phyloP scores from a whole-genome alignment of 2,329 filamentous ascomycete genomes.

The Arthrobotrys megalospora region DNA sequence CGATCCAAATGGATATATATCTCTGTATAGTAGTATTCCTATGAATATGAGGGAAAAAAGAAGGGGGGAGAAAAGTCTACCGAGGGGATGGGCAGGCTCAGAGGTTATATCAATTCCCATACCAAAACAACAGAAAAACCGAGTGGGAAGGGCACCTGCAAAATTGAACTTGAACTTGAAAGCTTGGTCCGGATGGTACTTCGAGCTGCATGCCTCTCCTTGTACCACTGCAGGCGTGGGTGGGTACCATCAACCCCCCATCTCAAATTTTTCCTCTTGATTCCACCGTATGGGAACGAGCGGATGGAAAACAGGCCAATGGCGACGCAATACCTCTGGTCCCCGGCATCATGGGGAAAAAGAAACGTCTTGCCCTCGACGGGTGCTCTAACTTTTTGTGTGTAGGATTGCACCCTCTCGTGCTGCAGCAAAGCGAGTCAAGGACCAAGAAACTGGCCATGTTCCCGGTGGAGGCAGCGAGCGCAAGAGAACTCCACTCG shows the following conservation, averaged over 20 bases:
- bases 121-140: slow-evolving; percentile 45
- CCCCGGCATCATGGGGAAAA: slow-evolving; percentile 50
- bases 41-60: slow-evolving; percentile 18
- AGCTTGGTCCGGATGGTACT: slow-evolving; percentile 41
- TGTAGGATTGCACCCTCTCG: slow-evolving; percentile 44
- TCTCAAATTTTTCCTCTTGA: slow-evolving; percentile 56
- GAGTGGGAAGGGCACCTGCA: slow-evolving; percentile 46
- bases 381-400: slow-evolving; percentile 57
- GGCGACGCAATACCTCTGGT: slow-evolving; percentile 41
- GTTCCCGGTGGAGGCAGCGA: slow-evolving; percentile 19
- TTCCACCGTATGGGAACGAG: slow-evolving; percentile 54
- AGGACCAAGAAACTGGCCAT: slow-evolving; percentile 35
- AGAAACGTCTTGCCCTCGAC: slow-evolving; percentile 50
- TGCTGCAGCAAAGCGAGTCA: slow-evolving; percentile 60
- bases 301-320: slow-evolving; percentile 55
- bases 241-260: slow-evolving; percentile 60
- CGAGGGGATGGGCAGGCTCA: slow-evolving; percentile 21
- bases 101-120: slow-evolving; percentile 46
- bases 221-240: slow-evolving; percentile 56
- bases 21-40: slow-evolving; percentile 38
- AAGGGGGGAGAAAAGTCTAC: slow-evolving; percentile 44
- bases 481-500: slow-evolving; percentile 59
- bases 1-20: slow-evolving; percentile 38
- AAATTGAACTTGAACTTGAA: slow-evolving; percentile 4
- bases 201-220: slow-evolving; percentile 50